A percentile compares a stretch with the other conserved stretches of the same genome.
Evolutionary conservation across 2,329 filamentous ascomycete genomes (phyloP).

Genomic region (Fonsecaea monophora): DNA sequence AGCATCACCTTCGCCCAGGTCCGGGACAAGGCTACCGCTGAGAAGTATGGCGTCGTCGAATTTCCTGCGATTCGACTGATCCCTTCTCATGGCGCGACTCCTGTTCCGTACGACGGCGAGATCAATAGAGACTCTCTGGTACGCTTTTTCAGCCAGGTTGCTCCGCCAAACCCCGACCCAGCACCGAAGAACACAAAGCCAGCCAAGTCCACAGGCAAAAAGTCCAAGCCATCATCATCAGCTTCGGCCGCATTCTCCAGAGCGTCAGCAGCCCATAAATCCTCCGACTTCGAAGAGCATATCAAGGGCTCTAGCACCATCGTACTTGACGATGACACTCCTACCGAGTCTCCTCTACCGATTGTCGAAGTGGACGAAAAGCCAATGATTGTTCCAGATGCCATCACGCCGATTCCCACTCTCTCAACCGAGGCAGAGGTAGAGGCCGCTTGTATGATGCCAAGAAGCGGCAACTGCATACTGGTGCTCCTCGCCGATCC

Average conservation of each 20-base stretch:
- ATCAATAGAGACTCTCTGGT: constrained; percentile 84
- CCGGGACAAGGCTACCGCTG: constrained; percentile 76
- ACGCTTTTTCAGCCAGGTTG: constrained; percentile 80
- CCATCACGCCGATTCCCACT: constrained; percentile 69
- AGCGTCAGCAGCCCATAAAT: constrained; percentile 60
- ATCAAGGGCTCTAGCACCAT: constrained; percentile 59
- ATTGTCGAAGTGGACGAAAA: constrained; percentile 52
- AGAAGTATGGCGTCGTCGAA: constrained; percentile 75
- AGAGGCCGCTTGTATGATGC: constrained; percentile 72
- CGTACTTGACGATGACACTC: constrained; percentile 55
- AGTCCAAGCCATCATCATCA: constrained; percentile 51
- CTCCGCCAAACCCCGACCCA: constrained; percentile 79
- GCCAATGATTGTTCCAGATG: constrained; percentile 59
- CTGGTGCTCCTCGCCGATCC: constrained; percentile 71
- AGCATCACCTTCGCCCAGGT: constrained; percentile 81
- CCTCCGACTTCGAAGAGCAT: constrained; percentile 55
- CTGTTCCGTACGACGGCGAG: constrained; percentile 78
- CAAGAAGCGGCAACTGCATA: constrained; percentile 81
- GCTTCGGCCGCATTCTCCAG: constrained; percentile 58
- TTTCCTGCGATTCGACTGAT: constrained; percentile 84
- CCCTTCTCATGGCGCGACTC: constrained; percentile 71
- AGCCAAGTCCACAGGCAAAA: constrained; percentile 43
- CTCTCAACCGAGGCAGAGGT: constrained; percentile 70
- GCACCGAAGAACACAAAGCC: constrained; percentile 53
- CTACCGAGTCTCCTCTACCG: constrained; percentile 63